Base-by-base conservation (phyloP, 768 basidiomycete species). In the Phanerochaete sordida region DNA sequence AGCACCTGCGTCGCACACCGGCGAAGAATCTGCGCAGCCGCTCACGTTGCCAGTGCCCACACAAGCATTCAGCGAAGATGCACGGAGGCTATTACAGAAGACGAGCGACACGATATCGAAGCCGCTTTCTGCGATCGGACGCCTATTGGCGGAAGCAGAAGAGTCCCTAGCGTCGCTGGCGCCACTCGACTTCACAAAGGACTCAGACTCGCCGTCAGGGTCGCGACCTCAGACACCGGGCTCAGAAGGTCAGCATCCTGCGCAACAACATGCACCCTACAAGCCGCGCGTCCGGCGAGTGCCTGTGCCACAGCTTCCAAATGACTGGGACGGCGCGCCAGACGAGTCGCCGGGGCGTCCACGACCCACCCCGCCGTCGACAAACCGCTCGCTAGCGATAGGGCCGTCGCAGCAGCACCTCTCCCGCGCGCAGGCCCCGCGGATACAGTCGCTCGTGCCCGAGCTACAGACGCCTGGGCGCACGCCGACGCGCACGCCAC, bases 91-190 rank as follows among this genome's bases (percentile, higher is more conserved):
- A 30, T 79, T 96, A 46, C 94, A 94, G 73, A 90, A 90, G 70
- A 96, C 95, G 0, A 93, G 94, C 8, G 91, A 94, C 69, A 90
- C 85, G 0, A 88, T 96, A 58, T 93, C 90, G 8, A 94, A 93
- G 70, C 94, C 94, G 2, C 80, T 97, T n/a, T 91, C 78, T 63
- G 92, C 94, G 1, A 89, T 97, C 53, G 83, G 93, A 19, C 85
- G 90, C 54, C 94, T 97, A 62, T 88, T 96, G 70, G 90, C 84
- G 61, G 91, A 91, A 47, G 84, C 82, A 0, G 86, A 88, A 62
- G 85, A 83, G 63, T 85, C 84, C 63, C 74, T 88, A 51, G 73
- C 82, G 1, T 85, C 84, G 68, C 88, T 90, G 61, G 84, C 83
- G 2, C 87, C 87, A 0, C 83, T 85, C 51, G 88, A 88, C 63